Evolutionary conservation across 306 rosid genomes (phyloP).

Genomic region (Macrotyloma uniflorum): DNA sequence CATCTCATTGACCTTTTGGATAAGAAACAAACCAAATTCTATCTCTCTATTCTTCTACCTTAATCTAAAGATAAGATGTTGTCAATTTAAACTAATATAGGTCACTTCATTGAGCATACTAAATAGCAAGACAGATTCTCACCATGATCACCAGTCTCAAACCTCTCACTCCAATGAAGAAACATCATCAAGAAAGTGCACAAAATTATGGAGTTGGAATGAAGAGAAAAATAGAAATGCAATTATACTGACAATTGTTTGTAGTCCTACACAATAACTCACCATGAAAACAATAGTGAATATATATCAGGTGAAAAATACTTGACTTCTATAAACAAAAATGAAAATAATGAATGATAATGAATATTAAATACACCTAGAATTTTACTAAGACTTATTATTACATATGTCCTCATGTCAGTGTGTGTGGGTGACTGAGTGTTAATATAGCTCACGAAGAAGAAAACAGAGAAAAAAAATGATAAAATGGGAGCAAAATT

Average conservation of each 20-base stretch:
- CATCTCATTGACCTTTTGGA: background rate
- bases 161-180: background rate
- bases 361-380: background rate
- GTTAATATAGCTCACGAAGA: background rate
- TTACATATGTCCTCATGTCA: background rate
- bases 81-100: background rate
- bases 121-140: background rate
- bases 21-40: background rate
- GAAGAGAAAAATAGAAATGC: background rate
- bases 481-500: background rate
- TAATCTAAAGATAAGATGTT: background rate
- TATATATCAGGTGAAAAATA: background rate
- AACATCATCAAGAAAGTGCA: background rate
- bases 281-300: background rate
- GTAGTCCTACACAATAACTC: background rate
- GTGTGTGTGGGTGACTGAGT: background rate
- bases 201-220: too few species aligned
- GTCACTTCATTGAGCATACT: background rate
- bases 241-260: background rate
- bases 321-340: background rate
- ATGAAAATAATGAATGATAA: background rate
- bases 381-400: background rate
- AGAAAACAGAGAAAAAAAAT: background rate
- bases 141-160: background rate
- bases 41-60: background rate